A percentile compares a stretch with the other conserved stretches of the same genome.
These are phyloP conservation scores for Stachybotrys echinatus DNA, from an alignment of 2,329 filamentous ascomycete species.

Conservation along the genomic window DNA sequence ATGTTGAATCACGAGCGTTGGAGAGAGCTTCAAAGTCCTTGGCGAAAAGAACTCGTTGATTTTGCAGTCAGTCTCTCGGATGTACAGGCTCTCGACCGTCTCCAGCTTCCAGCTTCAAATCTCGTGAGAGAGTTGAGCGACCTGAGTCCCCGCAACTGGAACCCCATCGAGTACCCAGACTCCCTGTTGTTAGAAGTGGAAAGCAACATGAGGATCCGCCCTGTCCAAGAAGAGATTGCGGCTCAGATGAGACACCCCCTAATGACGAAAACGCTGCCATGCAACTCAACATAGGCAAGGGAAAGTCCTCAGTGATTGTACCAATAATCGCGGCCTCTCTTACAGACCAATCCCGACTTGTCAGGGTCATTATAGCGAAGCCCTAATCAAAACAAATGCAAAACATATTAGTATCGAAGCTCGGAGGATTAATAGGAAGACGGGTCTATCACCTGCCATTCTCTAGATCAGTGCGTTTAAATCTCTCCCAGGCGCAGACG, in stretches of 20 bases:
- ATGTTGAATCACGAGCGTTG: too few relatives aligned
- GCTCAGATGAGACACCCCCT: constrained; percentile 41
- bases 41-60: not conserved
- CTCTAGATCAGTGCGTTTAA: constrained; percentile 21
- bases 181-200: constrained; percentile 60
- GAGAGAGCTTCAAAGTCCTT: too few relatives aligned
- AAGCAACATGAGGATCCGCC: constrained; percentile 51
- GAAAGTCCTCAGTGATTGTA: constrained; percentile 62
- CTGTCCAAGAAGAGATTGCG: constrained; percentile 52
- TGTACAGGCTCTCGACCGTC: not conserved
- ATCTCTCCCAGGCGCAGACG: constrained; percentile 14
- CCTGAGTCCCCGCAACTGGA: not conserved
- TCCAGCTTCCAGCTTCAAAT: constrained; percentile 25
- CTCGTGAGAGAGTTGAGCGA: too few relatives aligned
- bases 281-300: constrained; percentile 66
- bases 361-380: constrained; percentile 54
- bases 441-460: constrained; percentile 53
- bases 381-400: constrained; percentile 54
- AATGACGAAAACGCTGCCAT: constrained; percentile 42
- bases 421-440: constrained; percentile 46
- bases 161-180: constrained; percentile 54
- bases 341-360: constrained; percentile 41
- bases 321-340: constrained; percentile 53
- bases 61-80: not conserved
- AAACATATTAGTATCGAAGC: constrained; percentile 46